Evolutionary conservation across 352 stramenopile species (phyloP).

Genomic region (Phytophthora fragariae): DNA sequence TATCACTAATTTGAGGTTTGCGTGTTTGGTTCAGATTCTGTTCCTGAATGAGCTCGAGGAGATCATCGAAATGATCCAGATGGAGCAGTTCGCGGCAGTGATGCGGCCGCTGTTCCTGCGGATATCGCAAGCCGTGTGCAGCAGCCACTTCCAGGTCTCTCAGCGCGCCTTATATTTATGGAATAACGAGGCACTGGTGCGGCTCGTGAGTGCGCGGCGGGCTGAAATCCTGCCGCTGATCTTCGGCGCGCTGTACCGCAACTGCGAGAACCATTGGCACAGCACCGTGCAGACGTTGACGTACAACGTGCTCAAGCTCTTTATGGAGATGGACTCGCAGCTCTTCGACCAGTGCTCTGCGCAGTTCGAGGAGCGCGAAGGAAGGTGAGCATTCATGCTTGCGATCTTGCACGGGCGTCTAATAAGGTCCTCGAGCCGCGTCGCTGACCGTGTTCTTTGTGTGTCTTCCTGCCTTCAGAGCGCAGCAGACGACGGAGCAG

Average conservation of each 20-base stretch:
- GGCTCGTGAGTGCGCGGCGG: conserved; percentile 94
- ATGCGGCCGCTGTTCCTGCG: conserved; percentile 81
- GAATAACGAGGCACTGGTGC: conserved; percentile 98
- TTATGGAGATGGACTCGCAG: conserved; percentile 90
- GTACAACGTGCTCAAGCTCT: conserved; percentile 79
- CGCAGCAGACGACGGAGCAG: conserved; percentile 55
- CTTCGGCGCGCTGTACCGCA: conserved; percentile 90
- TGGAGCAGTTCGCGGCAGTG: conserved; percentile 78
- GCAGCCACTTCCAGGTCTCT: conserved; percentile 96
- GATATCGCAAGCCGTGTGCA: conserved; percentile 90
- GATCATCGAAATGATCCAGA: conserved; percentile 96
- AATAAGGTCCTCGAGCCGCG: conserved; percentile 5
- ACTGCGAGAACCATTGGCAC: conserved; percentile 95
- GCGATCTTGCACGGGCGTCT: conserved; percentile 23
- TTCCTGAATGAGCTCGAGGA: conserved; percentile 99
- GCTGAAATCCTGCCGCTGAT: conserved; percentile 95
- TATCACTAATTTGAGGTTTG: conserved; percentile 56
- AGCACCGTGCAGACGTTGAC: conserved; percentile 94
- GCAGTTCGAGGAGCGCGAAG: conserved; percentile 66
- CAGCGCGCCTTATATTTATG: conserved; percentile 98
- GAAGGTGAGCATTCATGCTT: conserved; percentile 39
- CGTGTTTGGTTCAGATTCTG: conserved; percentile 87
- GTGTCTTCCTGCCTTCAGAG: conserved; percentile 17
- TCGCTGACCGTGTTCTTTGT: conserved; percentile 8
- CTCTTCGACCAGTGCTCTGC: conserved; percentile 85